These are phyloP conservation scores for Magnolia kwangsiensis DNA, from an alignment of 164 flowering plant species.

Conservation along the genomic window DNA sequence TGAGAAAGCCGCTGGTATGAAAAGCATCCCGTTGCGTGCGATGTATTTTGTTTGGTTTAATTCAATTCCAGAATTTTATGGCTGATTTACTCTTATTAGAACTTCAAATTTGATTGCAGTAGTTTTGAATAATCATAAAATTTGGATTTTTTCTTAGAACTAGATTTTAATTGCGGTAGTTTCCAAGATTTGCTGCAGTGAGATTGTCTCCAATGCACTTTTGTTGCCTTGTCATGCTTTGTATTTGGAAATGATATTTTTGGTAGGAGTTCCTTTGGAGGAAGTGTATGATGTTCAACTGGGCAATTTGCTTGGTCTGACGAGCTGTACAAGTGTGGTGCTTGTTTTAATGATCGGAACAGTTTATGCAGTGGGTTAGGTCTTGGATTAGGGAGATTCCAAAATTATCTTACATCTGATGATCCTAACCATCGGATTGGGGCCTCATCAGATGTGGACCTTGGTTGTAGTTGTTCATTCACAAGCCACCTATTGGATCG, in stretches of 20 bases:
- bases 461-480: no score
- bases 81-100: not conserved
- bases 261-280: not conserved
- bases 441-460: no score
- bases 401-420: not conserved
- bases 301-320: not conserved
- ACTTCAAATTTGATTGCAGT: not conserved
- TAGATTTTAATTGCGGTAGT: not conserved
- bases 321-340: not conserved
- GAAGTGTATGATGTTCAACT: not conserved
- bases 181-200: not conserved
- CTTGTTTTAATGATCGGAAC: not conserved
- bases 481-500: no score
- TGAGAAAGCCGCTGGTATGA: slow-evolving; percentile 41
- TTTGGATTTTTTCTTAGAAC: not conserved
- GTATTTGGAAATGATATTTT: not conserved
- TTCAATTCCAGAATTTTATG: not conserved
- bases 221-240: not conserved
- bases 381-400: not conserved
- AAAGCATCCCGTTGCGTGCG: not conserved
- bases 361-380: not conserved
- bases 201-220: no score
- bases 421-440: not conserved
- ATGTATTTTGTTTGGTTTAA: not conserved
- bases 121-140: not conserved